These are phyloP conservation scores for Lumnitzera littorea DNA, from an alignment of 345 rosid genomes.

Conservation along the genomic window DNA sequence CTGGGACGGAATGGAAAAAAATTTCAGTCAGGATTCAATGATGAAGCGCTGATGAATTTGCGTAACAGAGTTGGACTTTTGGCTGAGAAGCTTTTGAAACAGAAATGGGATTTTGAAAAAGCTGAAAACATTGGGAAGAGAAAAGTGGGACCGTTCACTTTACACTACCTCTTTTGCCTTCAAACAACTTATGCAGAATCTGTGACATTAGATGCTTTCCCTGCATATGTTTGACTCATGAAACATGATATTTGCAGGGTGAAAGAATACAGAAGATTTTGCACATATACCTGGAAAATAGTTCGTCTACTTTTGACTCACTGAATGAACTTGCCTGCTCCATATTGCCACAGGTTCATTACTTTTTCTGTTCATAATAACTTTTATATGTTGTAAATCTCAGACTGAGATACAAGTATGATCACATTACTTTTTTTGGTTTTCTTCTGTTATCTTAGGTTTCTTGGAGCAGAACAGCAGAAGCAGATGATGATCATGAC, in stretches of 20 bases:
- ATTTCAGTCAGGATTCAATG: conserved; percentile 15
- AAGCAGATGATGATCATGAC: conserved; percentile 40
- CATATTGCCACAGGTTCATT: conserved; percentile 54
- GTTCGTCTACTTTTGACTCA: conserved; percentile 51
- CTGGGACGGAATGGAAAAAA: conserved; percentile 29
- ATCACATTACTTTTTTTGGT: background rate
- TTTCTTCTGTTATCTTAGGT: conserved; percentile 27
- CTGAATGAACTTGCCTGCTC: conserved; percentile 65
- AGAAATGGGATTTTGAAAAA: conserved; percentile 45
- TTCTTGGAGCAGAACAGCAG: conserved; percentile 23
- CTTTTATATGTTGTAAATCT: background rate
- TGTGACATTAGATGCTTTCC: background rate
- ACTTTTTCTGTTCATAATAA: background rate
- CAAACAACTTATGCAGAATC: too few relatives aligned
- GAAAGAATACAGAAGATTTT: conserved; percentile 59
- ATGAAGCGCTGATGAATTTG: conserved; percentile 29
- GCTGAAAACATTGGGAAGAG: conserved; percentile 67
- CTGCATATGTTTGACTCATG: background rate
- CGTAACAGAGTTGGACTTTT: conserved; percentile 44
- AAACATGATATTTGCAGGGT: conserved; percentile 40
- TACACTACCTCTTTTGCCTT: conserved; percentile 10
- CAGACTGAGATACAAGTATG: background rate
- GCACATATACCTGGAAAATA: conserved; percentile 56
- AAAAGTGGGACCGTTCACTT: conserved; percentile 39
- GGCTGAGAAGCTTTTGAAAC: conserved; percentile 57